Evolutionary conservation across 129 eudicot genomes (phyloP).

Genomic region (Erigeron canadensis): DNA sequence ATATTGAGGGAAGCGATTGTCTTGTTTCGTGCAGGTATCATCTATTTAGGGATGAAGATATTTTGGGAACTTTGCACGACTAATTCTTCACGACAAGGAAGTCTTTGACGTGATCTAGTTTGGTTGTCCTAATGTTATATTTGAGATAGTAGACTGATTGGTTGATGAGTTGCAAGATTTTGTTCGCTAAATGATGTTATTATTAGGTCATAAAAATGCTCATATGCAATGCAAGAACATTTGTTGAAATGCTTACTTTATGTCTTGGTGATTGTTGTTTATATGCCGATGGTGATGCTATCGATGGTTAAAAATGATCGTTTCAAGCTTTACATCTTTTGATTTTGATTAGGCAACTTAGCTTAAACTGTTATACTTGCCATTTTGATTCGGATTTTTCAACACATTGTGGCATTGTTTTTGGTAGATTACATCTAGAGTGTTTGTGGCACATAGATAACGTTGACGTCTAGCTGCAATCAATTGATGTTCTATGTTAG

Average conservation of each 20-base stretch:
- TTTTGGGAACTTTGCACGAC: conserved; percentile 92
- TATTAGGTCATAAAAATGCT: conserved; percentile 15
- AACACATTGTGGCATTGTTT: no score
- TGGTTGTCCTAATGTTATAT: conserved; percentile 18
- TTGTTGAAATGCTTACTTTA: background rate
- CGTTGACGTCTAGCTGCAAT: no score
- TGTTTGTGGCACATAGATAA: no score
- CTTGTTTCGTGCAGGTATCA: conserved; percentile 66
- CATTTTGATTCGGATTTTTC: no score
- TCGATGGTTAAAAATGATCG: no score
- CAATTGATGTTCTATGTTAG: no score
- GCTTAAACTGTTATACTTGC: no score
- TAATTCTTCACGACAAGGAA: conserved; percentile 19
- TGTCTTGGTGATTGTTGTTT: background rate
- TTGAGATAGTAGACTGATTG: conserved; percentile 25
- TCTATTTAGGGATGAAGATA: conserved; percentile 87
- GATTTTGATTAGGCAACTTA: no score
- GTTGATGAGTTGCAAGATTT: conserved; percentile 20
- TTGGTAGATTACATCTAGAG: no score
- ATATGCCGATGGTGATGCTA: background rate
- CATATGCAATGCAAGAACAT: conserved; percentile 30
- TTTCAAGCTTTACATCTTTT: no score
- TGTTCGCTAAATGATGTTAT: conserved; percentile 17
- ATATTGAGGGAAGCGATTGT: background rate
- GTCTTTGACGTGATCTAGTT: background rate